Conservation (phyloP, 2,329 filamentous ascomycete species). For the Xylariaceae sp. region DNA sequence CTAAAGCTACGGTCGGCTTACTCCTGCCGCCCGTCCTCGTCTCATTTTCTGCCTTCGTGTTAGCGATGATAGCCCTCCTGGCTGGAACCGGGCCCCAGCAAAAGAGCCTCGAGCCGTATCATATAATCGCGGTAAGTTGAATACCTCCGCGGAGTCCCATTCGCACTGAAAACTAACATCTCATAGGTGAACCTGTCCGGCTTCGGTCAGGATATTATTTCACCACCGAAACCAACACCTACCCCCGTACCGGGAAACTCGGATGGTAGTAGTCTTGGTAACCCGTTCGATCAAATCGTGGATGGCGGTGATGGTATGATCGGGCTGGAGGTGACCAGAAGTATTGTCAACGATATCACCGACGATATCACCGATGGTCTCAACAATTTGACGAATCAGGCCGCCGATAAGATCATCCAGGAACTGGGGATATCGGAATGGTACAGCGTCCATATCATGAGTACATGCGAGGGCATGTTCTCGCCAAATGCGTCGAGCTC, state of each 20-base stretch:
- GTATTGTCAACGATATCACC: conserved; percentile 19
- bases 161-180: neutral
- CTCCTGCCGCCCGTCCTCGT: conserved; percentile 32
- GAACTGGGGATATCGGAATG: conserved; percentile 46
- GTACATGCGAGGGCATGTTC: conserved; percentile 43
- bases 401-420: conserved; percentile 38
- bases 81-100: conserved; percentile 35
- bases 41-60: conserved; percentile 34
- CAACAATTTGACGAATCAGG: conserved; percentile 37
- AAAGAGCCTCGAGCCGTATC: conserved; percentile 36
- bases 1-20: conserved; percentile 17
- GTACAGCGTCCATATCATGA: conserved; percentile 49
- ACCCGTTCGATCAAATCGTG: conserved; percentile 25
- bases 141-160: neutral
- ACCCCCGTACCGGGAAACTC: conserved; percentile 24
- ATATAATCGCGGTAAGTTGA: conserved; percentile 35
- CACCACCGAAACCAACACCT: conserved; percentile 24
- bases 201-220: conserved; percentile 37
- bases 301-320: conserved; percentile 9
- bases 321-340: neutral
- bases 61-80: conserved; percentile 35
- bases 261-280: conserved; percentile 1
- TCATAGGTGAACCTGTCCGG: conserved; percentile 38
- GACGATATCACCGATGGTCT: conserved; percentile 36
- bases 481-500: conserved; percentile 39